phyloP scores from a whole-genome alignment of 2,329 filamentous ascomycete genomes.

The Fusarium nanum region DNA sequence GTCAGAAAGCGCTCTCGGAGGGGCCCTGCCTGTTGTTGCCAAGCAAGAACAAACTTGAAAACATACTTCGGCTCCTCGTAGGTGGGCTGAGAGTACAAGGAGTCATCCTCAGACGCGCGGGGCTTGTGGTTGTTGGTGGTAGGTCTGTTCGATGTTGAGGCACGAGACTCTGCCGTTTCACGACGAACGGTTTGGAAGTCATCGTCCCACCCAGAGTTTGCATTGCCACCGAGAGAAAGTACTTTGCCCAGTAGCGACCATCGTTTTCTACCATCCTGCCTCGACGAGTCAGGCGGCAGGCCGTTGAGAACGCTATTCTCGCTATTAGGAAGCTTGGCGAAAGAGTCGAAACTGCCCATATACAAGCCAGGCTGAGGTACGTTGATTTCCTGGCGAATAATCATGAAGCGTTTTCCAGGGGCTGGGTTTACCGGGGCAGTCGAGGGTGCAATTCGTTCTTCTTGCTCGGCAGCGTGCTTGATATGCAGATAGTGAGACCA shows the following conservation, averaged over 20 bases:
- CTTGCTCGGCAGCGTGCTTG: conserved; percentile 71
- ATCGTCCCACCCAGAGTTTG: conserved; percentile 52
- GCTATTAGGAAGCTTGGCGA: conserved; percentile 48
- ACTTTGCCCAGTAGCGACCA: conserved; percentile 75
- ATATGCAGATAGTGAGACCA: conserved; percentile 86
- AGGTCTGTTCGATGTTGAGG: conserved; percentile 49
- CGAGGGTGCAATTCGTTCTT: conserved; percentile 70
- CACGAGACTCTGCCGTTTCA: conserved; percentile 61
- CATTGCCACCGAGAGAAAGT: conserved; percentile 54
- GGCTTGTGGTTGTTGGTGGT: conserved; percentile 47
- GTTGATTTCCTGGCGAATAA: conserved; percentile 80
- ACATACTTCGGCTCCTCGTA: conserved; percentile 69
- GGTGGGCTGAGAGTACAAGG: conserved; percentile 65
- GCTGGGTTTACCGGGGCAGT: conserved; percentile 87
- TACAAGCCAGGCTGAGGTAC: conserved; percentile 60
- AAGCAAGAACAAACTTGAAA: conserved; percentile 81
- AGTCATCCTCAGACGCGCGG: conserved; percentile 62
- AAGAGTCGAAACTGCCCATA: conserved; percentile 61
- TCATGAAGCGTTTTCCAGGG: conserved; percentile 86
- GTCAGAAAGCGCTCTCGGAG: conserved; percentile 71
- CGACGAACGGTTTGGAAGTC: conserved; percentile 63
- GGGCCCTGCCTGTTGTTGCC: conserved; percentile 66
- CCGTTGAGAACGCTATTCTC: conserved; percentile 43
- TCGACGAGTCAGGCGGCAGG: conserved; percentile 45
- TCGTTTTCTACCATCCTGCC: conserved; percentile 64